Evolutionary conservation across 176 grass and related monocot genomes (phyloP).

Genomic region (Cymbopogon citratus): DNA sequence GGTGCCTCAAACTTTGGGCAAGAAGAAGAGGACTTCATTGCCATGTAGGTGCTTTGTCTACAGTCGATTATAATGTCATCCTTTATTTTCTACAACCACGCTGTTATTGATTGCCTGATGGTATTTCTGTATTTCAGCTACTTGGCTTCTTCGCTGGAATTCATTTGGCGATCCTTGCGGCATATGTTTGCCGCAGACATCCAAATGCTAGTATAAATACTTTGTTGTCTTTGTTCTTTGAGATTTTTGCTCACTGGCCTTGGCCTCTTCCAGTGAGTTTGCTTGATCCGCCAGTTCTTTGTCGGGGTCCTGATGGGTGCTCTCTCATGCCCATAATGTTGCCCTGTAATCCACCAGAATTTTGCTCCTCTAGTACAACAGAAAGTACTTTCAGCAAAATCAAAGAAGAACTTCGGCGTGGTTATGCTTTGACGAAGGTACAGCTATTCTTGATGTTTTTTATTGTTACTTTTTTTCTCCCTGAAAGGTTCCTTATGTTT

Average conservation of each 20-base stretch:
- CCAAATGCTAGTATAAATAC: conserved; percentile 48
- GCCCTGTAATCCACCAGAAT: conserved; percentile 48
- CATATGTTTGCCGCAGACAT: conserved; percentile 61
- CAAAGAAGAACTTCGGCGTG: conserved; percentile 48
- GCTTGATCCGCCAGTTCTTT: conserved; percentile 32
- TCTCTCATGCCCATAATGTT: conserved; percentile 70
- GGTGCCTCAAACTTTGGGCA: conserved; percentile 75
- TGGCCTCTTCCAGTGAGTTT: conserved; percentile 70
- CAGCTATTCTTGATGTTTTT: conserved; percentile 9
- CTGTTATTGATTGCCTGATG: conserved; percentile 16
- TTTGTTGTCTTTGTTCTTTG: conserved; percentile 51
- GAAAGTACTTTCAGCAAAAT: conserved; percentile 69
- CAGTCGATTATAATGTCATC: neutral
- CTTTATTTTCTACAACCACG: neutral
- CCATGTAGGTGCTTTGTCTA: conserved; percentile 39
- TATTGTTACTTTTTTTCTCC: neutral
- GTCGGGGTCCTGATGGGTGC: conserved; percentile 38
- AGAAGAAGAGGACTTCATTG: conserved; percentile 61
- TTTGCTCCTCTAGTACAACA: conserved; percentile 57
- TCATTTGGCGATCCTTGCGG: conserved; percentile 60
- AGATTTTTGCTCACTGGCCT: conserved; percentile 53
- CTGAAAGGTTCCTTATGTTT: conserved; percentile 15
- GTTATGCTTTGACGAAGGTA: conserved; percentile 62
- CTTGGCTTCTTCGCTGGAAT: conserved; percentile 73
- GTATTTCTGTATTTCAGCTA: conserved; percentile 36